Base-by-base conservation (phyloP, 2,329 filamentous ascomycete species). In the Lasiodiplodia citricola region DNA sequence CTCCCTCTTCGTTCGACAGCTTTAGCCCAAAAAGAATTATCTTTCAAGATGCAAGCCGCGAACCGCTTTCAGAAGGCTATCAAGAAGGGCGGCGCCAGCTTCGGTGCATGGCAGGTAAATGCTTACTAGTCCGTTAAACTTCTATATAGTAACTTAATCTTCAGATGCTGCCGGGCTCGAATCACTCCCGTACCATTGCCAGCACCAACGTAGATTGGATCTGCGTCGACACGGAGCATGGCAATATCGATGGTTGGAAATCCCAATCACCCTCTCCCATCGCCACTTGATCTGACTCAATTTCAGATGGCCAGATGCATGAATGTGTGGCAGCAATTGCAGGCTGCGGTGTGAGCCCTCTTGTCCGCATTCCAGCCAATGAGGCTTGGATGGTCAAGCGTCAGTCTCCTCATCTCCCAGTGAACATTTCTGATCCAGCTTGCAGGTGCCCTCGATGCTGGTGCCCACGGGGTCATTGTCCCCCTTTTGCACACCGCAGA, bases 371-470 rank as follows among this genome's bases (percentile, higher is more conserved):
- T 52, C 82, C 85, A 16, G 85, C 85, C 31, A 87, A 87, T 68
- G 86, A 89, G 77, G 81, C 84, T 58, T 88, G 86, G 87, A 87
- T 88, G 86, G 86, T 89, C 69, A 89, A 89, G 75, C 80, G 87
- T 82, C 75, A 69, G 79, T 73, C 67, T 16, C 63, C n/a, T 54
- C 31, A 47, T 64, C 28, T 54, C 14, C 8, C 8, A 2, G 6
- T 8, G 44, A 44, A 14, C n/a, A 41, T 50, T 11, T 25, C 52
- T 35, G 52, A 68, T 23, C 16, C 23, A 35, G 21, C n/a, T 7
- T 25, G 8, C 66, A 84, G 81, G 83, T 63, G 87, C 87, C 13
- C 81, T 90, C 47, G 87, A 89, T 72, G 79, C 86, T 55, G 87
- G 87, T 47, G 87, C 87, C 8, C 87, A 89, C 74, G 87, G 86